Evolutionary conservation across 768 basidiomycete species (phyloP).

Genomic region (Russula griseocarnosa): DNA sequence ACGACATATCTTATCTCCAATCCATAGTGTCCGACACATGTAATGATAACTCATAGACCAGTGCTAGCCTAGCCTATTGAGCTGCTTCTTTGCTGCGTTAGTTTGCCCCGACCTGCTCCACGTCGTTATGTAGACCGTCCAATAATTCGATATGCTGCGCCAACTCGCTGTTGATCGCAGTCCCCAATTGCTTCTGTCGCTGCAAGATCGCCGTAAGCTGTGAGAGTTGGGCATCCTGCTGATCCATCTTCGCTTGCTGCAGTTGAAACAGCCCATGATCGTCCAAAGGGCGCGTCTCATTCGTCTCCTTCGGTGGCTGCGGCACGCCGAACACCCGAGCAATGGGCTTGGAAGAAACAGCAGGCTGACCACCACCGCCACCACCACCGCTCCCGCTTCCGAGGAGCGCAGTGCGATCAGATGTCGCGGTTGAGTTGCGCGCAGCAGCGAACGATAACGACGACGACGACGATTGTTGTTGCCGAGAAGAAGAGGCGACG

Average conservation of each 20-base stretch:
- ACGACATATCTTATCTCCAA: constrained; percentile 1
- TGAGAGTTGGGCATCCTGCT: constrained; percentile 80
- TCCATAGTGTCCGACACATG: background rate
- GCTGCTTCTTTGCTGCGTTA: constrained; percentile 74
- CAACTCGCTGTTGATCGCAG: constrained; percentile 82
- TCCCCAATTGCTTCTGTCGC: constrained; percentile 80
- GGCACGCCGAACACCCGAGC: constrained; percentile 76
- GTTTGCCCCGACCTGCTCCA: constrained; percentile 77
- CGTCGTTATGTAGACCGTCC: constrained; percentile 70
- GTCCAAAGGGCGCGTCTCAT: constrained; percentile 82
- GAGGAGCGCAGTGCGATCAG: constrained; percentile 64
- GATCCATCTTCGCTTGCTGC: constrained; percentile 74
- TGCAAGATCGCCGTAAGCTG: constrained; percentile 77
- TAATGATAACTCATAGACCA: constrained; percentile 1
- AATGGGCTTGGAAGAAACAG: constrained; percentile 37
- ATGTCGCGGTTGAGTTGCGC: constrained; percentile 45
- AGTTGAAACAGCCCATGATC: constrained; percentile 73
- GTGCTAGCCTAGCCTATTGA: constrained; percentile 62
- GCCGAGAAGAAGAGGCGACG: constrained; percentile 51
- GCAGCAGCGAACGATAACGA: constrained; percentile 35
- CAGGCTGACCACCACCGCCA: background rate
- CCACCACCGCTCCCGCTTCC: background rate
- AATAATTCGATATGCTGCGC: constrained; percentile 79
- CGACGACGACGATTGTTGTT: constrained; percentile 45
- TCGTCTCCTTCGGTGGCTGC: constrained; percentile 66